Conservation (phyloP, 2,329 filamentous ascomycete species). For the Monosporascus sp. region DNA sequence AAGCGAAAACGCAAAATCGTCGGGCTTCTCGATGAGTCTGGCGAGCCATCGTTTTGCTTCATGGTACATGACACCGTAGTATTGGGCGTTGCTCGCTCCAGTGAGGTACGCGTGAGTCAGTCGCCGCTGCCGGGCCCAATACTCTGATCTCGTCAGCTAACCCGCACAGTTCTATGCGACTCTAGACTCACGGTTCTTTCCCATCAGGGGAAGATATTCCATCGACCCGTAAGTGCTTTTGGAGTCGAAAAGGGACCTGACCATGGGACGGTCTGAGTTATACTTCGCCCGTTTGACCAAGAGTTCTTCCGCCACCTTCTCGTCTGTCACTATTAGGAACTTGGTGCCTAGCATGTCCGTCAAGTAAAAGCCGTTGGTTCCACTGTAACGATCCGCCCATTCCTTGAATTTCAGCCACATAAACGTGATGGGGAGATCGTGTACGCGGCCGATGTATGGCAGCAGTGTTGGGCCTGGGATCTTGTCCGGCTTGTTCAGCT, state of each 20-base stretch:
- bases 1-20: conserved; percentile 43
- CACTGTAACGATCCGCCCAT: conserved; percentile 28
- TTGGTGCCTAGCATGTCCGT: conserved; percentile 30
- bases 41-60: conserved; percentile 50
- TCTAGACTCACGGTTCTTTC: conserved; percentile 43
- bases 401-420: conserved; percentile 51
- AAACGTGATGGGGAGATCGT: conserved; percentile 41
- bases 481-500: conserved; percentile 25
- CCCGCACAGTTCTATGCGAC: not conserved
- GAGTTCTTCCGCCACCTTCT: conserved; percentile 47
- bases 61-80: conserved; percentile 40
- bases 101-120: conserved; percentile 47
- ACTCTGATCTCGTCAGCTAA: conserved; percentile 30
- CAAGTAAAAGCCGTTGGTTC: conserved; percentile 27
- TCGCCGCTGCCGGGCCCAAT: conserved; percentile 49
- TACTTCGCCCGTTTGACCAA: conserved; percentile 46
- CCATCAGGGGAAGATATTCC: conserved; percentile 53
- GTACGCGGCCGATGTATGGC: conserved; percentile 34
- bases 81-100: conserved; percentile 28
- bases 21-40: conserved; percentile 42
- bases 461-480: conserved; percentile 28
- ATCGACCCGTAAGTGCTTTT: conserved; percentile 50
- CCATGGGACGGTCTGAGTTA: conserved; percentile 44
- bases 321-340: conserved; percentile 42
- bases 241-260: conserved; percentile 47